These are phyloP conservation scores for Malbranchea cinnamomea DNA, from an alignment of 2,329 filamentous ascomycete genomes.

Conservation along the genomic window DNA sequence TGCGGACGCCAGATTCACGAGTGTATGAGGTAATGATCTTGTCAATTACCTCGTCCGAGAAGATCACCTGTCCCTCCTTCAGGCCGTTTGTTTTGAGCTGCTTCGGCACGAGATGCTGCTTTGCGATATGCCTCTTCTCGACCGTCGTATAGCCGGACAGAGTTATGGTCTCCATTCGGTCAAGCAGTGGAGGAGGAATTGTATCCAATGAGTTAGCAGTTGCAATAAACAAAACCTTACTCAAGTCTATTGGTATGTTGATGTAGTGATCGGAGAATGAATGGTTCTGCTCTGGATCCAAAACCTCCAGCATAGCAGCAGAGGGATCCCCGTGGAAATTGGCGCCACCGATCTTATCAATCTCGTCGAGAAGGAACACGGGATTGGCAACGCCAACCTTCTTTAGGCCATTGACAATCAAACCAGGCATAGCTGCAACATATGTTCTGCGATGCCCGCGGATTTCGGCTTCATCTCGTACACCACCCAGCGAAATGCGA, in stretches of 20 bases:
- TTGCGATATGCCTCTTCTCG: slow-evolving; percentile 91
- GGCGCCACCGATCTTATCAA: slow-evolving; percentile 84
- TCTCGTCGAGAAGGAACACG: slow-evolving; percentile 90
- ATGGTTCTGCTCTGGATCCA: slow-evolving; percentile 94
- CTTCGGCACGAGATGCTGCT: slow-evolving; percentile 87
- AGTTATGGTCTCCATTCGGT: slow-evolving; percentile 93
- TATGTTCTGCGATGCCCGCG: slow-evolving; percentile 89
- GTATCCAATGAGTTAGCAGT: slow-evolving; percentile 92
- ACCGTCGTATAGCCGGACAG: slow-evolving; percentile 92
- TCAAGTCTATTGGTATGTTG: slow-evolving; percentile 86
- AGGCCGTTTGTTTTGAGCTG: slow-evolving; percentile 87
- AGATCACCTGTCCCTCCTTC: slow-evolving; percentile 54
- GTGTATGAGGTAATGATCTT: slow-evolving; percentile 96
- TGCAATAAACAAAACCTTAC: slow-evolving; percentile 93
- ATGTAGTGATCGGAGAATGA: slow-evolving; percentile 93
- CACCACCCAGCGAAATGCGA: slow-evolving; percentile 87
- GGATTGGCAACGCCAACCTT: slow-evolving; percentile 94
- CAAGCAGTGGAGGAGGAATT: slow-evolving; percentile 82
- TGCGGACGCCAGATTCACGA: slow-evolving; percentile 88
- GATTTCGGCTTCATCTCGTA: slow-evolving; percentile 93
- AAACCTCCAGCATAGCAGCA: slow-evolving; percentile 92
- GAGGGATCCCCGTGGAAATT: slow-evolving; percentile 93
- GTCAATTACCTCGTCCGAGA: slow-evolving; percentile 73
- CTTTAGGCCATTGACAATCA: slow-evolving; percentile 84
- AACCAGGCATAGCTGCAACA: slow-evolving; percentile 94